Percentiles rank a stretch among this genome's conserved stretches.
phyloP scores from a whole-genome alignment of 2,329 filamentous ascomycete genomes.

The Coniella lustricola region DNA sequence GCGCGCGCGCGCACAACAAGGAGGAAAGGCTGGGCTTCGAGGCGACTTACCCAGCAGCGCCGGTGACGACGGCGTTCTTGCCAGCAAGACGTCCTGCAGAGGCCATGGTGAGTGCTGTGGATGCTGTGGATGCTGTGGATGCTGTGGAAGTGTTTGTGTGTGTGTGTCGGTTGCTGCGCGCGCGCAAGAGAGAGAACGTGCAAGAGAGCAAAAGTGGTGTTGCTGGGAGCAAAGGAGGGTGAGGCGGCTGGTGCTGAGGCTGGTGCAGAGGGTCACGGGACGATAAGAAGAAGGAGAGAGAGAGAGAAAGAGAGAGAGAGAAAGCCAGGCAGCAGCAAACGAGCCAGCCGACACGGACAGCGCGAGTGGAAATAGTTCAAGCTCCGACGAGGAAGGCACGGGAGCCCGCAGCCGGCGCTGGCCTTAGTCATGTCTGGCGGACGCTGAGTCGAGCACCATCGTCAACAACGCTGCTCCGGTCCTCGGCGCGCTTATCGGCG shows the following conservation, averaged over 20 bases:
- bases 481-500: too few species aligned
- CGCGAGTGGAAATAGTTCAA: too few species aligned
- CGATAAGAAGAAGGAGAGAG: not conserved
- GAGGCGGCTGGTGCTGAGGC: not conserved
- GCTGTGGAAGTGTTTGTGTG: not conserved
- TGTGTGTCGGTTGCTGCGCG: too few species aligned
- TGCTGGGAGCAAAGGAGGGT: not conserved
- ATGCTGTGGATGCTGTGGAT: not conserved
- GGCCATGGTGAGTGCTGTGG: not conserved
- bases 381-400: too few species aligned
- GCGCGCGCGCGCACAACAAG: not conserved
- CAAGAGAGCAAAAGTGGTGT: too few species aligned
- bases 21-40: not conserved
- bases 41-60: conserved; percentile 70
- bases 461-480: too few species aligned
- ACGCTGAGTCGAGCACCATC: too few species aligned
- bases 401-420: too few species aligned
- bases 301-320: not conserved
- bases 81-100: conserved; percentile 44
- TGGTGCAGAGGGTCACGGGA: not conserved
- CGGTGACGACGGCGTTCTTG: conserved; percentile 69
- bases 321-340: too few species aligned
- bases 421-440: too few species aligned
- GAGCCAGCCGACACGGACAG: too few species aligned
- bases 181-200: too few species aligned